A percentile compares a stretch with the other conserved stretches of the same genome.
Conservation (phyloP, 129 eudicot genomes). For the Lonicera japonica region DNA sequence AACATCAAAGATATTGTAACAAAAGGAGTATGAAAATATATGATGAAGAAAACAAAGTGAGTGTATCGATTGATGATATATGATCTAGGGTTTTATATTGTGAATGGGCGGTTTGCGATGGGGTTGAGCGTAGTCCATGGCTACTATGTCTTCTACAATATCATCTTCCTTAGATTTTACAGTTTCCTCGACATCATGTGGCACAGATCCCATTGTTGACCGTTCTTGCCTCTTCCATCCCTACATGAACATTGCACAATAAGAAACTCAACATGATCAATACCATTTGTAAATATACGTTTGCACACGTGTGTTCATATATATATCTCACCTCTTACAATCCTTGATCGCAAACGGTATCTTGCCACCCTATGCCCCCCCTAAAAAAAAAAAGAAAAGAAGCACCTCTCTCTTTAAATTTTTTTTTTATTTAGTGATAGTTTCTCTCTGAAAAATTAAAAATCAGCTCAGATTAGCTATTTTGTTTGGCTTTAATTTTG, state of each 20-base stretch:
- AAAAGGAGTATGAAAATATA: background rate
- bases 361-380: no score
- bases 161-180: slow-evolving; percentile 26
- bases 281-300: no score
- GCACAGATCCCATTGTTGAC: slow-evolving; percentile 38
- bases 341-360: no score
- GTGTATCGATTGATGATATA: background rate
- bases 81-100: slow-evolving; percentile 45
- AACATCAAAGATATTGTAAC: background rate
- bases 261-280: background rate
- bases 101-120: slow-evolving; percentile 94
- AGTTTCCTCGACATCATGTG: slow-evolving; percentile 35
- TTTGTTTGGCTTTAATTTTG: no score
- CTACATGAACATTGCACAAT: slow-evolving; percentile 20
- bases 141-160: slow-evolving; percentile 52
- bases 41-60: background rate
- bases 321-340: no score
- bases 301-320: no score
- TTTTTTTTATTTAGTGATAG: no score
- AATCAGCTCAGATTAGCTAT: no score
- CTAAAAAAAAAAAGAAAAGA: no score
- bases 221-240: slow-evolving; percentile 48
- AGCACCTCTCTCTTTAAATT: no score
- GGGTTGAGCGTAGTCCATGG: slow-evolving; percentile 87
- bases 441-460: no score